Evolutionary conservation across 1,139 yeast genomes (phyloP).

Genomic region (Diutina catenulata): DNA sequence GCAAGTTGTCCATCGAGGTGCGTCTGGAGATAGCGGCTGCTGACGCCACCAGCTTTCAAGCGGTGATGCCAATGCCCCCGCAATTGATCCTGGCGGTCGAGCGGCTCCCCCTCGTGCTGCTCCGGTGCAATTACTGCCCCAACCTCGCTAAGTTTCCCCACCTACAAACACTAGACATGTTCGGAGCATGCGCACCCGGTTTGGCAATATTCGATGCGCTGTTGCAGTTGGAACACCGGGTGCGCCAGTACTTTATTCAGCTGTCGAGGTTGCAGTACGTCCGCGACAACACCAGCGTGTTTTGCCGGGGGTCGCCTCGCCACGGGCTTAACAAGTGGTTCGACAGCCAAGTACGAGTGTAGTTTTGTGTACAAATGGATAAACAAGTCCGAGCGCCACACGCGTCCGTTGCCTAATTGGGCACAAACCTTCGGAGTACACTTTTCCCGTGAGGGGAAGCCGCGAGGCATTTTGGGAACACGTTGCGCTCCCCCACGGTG

Average conservation of each 20-base stretch:
- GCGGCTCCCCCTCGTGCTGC: not conserved
- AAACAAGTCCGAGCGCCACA: no score
- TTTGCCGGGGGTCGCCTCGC: not conserved
- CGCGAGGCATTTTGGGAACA: no score
- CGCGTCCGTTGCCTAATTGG: no score
- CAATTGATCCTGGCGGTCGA: not conserved
- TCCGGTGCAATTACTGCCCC: conserved; percentile 1
- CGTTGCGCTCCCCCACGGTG: no score
- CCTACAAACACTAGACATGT: not conserved
- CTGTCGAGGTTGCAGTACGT: not conserved
- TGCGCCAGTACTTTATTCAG: not conserved
- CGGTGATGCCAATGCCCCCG: not conserved
- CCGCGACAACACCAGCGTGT: not conserved
- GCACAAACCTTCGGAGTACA: no score
- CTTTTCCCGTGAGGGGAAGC: no score
- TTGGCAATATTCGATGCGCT: not conserved
- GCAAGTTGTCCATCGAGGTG: not conserved
- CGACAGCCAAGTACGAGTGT: not conserved
- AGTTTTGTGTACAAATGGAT: no score
- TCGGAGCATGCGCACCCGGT: conserved; percentile 1
- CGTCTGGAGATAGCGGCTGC: not conserved
- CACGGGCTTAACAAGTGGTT: conserved; percentile 2
- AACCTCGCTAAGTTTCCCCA: not conserved
- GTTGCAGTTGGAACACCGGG: not conserved
- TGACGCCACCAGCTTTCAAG: conserved; percentile 1